A percentile compares a stretch with the other conserved stretches of the same genome.
Evolutionary conservation across 306 rosid species (phyloP).

Genomic region (Morella rubra): DNA sequence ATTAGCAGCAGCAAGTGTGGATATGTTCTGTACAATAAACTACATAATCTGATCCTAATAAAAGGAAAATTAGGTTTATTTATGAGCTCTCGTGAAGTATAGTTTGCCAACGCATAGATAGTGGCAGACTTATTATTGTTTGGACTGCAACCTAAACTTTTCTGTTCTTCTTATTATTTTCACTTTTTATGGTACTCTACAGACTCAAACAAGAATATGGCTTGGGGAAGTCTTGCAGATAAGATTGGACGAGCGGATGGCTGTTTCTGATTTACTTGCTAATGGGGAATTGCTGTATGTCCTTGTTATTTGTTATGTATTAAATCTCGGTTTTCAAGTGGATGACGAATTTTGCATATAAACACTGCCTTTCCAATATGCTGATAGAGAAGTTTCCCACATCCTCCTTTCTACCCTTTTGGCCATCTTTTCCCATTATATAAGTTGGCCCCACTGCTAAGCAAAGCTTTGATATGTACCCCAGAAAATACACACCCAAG

Average conservation of each 20-base stretch:
- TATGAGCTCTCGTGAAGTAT: no score
- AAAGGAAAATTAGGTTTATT: no score
- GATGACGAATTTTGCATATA: neutral
- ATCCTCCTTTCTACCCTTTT: neutral
- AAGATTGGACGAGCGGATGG: constrained; percentile 39
- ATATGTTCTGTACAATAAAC: no score
- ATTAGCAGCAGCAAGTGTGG: no score
- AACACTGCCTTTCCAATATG: neutral
- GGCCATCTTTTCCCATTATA: neutral
- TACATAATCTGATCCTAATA: no score
- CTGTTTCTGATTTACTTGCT: constrained; percentile 48
- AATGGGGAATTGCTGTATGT: constrained; percentile 58
- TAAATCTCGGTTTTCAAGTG: neutral
- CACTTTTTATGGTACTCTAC: constrained; percentile 24
- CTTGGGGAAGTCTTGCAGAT: constrained; percentile 54
- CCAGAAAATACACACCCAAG: no score
- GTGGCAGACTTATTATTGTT: neutral
- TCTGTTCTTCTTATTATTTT: neutral
- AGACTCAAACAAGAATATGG: constrained; percentile 62
- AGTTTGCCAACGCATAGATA: neutral
- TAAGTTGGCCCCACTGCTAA: neutral
- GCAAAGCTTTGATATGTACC: neutral
- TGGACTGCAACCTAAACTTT: neutral
- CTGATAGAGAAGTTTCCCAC: neutral
- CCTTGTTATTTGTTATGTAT: neutral